phyloP scores from a whole-genome alignment of 306 rosid species.

The Abrus precatorius region DNA sequence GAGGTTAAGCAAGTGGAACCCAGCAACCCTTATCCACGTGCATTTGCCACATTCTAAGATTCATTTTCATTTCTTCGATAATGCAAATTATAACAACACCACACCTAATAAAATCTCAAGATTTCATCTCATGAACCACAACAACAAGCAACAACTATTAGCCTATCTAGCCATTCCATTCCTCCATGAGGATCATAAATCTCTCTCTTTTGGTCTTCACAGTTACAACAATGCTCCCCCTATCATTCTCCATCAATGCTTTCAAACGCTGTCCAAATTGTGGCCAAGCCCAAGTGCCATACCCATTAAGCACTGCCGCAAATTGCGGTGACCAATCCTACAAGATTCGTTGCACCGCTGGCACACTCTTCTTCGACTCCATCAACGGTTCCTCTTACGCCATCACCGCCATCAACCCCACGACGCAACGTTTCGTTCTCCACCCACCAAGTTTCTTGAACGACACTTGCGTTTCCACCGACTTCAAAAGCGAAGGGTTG shows the following conservation, averaged over 20 bases:
- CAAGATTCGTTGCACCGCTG: conserved; percentile 44
- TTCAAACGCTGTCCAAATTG: conserved; percentile 47
- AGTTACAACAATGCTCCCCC: not conserved
- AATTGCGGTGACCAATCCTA: conserved; percentile 54
- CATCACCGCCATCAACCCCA: conserved; percentile 49
- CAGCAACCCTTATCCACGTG: not conserved
- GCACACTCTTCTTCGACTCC: conserved; percentile 49
- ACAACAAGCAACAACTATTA: not conserved
- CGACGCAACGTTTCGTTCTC: conserved; percentile 45
- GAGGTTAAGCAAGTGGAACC: not conserved
- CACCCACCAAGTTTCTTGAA: conserved; percentile 32
- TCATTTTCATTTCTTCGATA: not conserved
- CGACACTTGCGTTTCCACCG: conserved; percentile 40
- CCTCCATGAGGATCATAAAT: not conserved
- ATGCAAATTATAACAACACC: not conserved
- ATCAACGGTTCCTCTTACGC: conserved; percentile 43
- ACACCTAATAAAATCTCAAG: not conserved
- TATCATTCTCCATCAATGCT: not conserved
- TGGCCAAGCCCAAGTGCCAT: conserved; percentile 48
- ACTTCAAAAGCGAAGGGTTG: conserved; percentile 42
- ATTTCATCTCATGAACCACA: not conserved
- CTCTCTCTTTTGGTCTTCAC: conserved; percentile 38
- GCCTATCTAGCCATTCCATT: not conserved
- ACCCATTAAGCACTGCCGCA: conserved; percentile 56
- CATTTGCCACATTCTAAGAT: not conserved